Evolutionary conservation across 148 eudicot species (phyloP).

Genomic region (Camellia granthamiana): DNA sequence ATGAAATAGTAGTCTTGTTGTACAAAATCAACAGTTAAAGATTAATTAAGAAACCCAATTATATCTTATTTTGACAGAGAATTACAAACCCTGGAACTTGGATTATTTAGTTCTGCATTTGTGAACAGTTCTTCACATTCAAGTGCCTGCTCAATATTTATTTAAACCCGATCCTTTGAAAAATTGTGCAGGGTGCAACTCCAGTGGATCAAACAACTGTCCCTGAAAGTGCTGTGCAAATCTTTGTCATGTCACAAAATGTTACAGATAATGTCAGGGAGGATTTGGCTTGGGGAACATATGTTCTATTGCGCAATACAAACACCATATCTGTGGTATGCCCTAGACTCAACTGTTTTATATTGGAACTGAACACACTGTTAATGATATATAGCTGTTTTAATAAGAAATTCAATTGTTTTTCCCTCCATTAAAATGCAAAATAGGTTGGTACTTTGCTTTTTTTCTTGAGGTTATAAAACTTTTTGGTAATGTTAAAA

Average conservation of each 20-base stretch:
- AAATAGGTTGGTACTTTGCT: background rate
- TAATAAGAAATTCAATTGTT: background rate
- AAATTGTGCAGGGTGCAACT: slow-evolving; percentile 61
- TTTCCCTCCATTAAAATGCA: background rate
- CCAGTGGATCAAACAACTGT: slow-evolving; percentile 42
- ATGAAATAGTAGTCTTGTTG: background rate
- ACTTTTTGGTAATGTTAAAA: slow-evolving; percentile 8
- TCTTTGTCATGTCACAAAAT: slow-evolving; percentile 69
- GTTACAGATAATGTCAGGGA: slow-evolving; percentile 59
- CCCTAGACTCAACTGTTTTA: background rate
- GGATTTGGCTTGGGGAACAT: slow-evolving; percentile 95
- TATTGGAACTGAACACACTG: background rate
- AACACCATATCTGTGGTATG: slow-evolving; percentile 81
- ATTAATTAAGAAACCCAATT: slow-evolving; percentile 1
- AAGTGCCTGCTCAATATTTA: slow-evolving; percentile 1
- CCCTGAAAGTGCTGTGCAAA: slow-evolving; percentile 69
- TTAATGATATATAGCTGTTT: background rate
- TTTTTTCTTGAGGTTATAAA: background rate
- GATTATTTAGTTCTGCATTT: background rate
- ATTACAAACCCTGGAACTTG: background rate
- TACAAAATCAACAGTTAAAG: background rate
- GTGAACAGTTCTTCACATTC: background rate
- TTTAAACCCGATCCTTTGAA: background rate
- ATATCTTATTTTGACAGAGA: background rate
- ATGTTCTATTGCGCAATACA: slow-evolving; percentile 79